These are phyloP conservation scores for Paramecium caudatum DNA, from an alignment of 73 alveolate genomes.

Conservation along the genomic window DNA sequence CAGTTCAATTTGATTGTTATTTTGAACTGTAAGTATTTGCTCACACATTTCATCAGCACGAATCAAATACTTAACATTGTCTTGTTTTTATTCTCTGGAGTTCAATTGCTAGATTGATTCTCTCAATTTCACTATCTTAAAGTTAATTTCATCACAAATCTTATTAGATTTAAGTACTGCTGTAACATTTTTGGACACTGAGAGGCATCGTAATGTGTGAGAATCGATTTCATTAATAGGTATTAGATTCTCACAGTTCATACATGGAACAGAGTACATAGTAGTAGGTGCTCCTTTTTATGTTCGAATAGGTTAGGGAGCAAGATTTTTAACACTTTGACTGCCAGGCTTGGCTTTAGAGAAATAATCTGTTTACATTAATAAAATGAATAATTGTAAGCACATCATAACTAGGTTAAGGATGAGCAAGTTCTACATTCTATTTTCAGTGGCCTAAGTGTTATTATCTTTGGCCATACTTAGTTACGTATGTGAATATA, in stretches of 20 bases:
- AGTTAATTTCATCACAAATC: conserved; percentile 39
- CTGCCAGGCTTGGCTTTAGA: background rate
- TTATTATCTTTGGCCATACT: background rate
- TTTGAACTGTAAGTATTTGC: background rate
- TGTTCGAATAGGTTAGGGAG: background rate
- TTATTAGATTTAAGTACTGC: conserved; percentile 53
- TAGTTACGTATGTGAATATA: conserved; percentile 24
- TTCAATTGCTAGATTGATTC: conserved; percentile 25
- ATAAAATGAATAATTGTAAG: conserved; percentile 36
- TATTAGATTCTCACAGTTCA: conserved; percentile 56
- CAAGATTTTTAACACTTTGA: conserved; percentile 16
- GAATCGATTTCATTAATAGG: conserved; percentile 52
- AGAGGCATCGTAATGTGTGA: background rate
- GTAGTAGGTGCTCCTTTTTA: background rate
- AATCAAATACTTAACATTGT: background rate
- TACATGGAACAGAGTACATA: conserved; percentile 58
- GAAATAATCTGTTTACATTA: conserved; percentile 43
- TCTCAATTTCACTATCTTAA: conserved; percentile 53
- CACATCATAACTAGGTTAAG: conserved; percentile 20
- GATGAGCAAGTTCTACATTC: conserved; percentile 28
- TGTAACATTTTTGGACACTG: conserved; percentile 51
- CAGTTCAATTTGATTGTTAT: conserved; percentile 5
- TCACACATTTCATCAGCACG: conserved; percentile 64
- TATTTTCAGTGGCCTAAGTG: conserved; percentile 1
- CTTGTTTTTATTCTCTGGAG: conserved; percentile 15